phyloP scores from a whole-genome alignment of 495 filamentous ascomycete species.

The Penicillium desertorum region DNA sequence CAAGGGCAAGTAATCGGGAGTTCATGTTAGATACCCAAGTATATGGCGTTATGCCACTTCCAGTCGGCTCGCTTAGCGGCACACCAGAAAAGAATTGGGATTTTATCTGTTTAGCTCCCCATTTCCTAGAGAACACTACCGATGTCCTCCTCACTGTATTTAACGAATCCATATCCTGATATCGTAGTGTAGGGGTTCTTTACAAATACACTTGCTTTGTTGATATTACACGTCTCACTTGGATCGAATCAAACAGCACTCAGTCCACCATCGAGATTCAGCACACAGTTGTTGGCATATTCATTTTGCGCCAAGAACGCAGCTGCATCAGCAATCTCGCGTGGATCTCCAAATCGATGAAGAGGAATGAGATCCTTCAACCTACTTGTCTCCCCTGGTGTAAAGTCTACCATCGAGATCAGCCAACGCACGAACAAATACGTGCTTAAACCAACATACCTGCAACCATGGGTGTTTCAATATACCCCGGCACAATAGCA shows the following conservation, averaged over 20 bases:
- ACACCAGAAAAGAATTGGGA: no score
- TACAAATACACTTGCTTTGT: not conserved
- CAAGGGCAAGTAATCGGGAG: no score
- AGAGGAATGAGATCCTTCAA: slow-evolving; percentile 58
- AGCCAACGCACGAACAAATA: not conserved
- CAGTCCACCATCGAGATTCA: slow-evolving; percentile 83
- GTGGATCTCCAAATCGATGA: slow-evolving; percentile 63
- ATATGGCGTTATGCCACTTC: no score
- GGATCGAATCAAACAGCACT: slow-evolving; percentile 54
- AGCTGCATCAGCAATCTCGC: slow-evolving; percentile 79
- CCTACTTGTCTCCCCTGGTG: slow-evolving; percentile 28
- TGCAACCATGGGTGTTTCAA: slow-evolving; percentile 73
- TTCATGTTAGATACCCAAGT: no score
- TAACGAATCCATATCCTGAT: not conserved
- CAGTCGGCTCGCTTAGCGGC: not conserved
- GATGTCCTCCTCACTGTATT: not conserved
- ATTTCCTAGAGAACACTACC: no score
- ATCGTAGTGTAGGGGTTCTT: not conserved
- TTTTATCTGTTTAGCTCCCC: no score
- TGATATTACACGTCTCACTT: not conserved
- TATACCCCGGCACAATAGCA: slow-evolving; percentile 80
- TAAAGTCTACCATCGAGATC: slow-evolving; percentile 34
- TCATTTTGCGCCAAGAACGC: slow-evolving; percentile 73
- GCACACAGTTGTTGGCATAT: slow-evolving; percentile 80
- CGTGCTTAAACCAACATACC: slow-evolving; percentile 44